Conservation (phyloP, 176 grass and related monocot species). For the Bothriochloa decipiens region DNA sequence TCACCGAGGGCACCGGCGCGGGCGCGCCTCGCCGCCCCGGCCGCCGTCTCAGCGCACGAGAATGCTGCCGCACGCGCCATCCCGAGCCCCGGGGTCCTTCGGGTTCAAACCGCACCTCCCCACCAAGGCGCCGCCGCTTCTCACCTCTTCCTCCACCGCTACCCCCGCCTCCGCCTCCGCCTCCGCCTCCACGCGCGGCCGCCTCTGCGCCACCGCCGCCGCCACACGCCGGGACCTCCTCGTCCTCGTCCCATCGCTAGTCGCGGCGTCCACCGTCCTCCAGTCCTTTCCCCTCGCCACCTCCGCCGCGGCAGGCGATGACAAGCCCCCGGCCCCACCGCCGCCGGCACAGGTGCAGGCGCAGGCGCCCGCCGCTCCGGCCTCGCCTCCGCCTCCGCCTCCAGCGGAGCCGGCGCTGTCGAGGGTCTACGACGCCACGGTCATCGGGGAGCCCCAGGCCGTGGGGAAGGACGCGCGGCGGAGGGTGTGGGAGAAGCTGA, state of each 20-base stretch:
- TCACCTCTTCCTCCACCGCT: constrained; percentile 17
- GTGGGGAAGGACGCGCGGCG: constrained; percentile 79
- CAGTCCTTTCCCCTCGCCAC: constrained; percentile 51
- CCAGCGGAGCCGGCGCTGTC: constrained; percentile 53
- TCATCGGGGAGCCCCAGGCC: constrained; percentile 89
- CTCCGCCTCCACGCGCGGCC: constrained; percentile 34
- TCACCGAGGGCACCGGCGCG: constrained; percentile 27
- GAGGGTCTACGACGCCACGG: constrained; percentile 91
- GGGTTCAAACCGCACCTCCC: constrained; percentile 40
- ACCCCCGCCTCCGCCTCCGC: constrained; percentile 15
- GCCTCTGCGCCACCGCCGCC: constrained; percentile 25
- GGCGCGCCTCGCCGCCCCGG: constrained; percentile 23
- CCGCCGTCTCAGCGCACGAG: neutral
- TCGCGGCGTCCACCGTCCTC: constrained; percentile 53
- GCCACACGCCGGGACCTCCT: constrained; percentile 63
- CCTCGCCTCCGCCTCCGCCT: constrained; percentile 8
- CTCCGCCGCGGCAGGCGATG: constrained; percentile 46
- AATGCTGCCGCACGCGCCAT: constrained; percentile 48
- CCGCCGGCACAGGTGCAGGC: neutral
- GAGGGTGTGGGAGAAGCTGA: constrained; percentile 97
- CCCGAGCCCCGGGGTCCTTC: constrained; percentile 28
- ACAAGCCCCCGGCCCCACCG: constrained; percentile 27
- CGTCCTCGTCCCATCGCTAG: constrained; percentile 69
- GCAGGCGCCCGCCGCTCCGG: constrained; percentile 12
- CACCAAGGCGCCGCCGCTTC: constrained; percentile 25